Conservation (phyloP, 306 rosid species). For the Heteromeles arbutifolia region DNA sequence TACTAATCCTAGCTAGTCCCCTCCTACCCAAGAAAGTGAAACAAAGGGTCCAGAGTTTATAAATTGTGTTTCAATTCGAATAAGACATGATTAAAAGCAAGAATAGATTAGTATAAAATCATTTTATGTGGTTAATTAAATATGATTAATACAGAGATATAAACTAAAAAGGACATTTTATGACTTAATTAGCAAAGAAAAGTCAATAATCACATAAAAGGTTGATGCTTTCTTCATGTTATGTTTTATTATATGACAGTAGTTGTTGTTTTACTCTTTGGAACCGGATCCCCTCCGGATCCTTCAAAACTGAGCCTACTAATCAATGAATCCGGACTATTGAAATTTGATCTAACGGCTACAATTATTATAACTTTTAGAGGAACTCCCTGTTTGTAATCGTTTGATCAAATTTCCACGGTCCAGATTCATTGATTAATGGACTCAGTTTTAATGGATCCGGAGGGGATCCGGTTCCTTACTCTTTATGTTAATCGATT, state of each 20-base stretch:
- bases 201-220: background rate
- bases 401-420: too few relatives aligned
- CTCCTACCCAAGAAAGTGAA: too few relatives aligned
- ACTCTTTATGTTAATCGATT: background rate
- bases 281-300: too few relatives aligned
- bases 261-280: background rate
- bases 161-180: background rate
- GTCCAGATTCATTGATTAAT: too few relatives aligned
- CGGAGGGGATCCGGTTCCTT: too few relatives aligned
- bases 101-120: background rate
- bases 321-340: fast-evolving
- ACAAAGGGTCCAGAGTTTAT: background rate
- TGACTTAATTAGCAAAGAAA: background rate
- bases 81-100: background rate
- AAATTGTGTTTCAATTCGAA: background rate
- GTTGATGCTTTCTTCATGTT: background rate
- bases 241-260: background rate
- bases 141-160: background rate
- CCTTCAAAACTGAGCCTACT: too few relatives aligned
- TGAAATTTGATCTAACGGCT: too few relatives aligned
- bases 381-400: fast-evolving
- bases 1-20: too few relatives aligned
- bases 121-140: background rate
- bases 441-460: too few relatives aligned
- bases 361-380: too few relatives aligned